A percentile compares a stretch with the other conserved stretches of the same genome.
phyloP scores from a whole-genome alignment of 164 flowering plant species.

The grape (Vitis vinifera) region ASM3070453v1 NC_081806.1:1972001-1972500 shows the following conservation, averaged over 20 bases:
- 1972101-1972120: slow-evolving; percentile 56
- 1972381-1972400: slow-evolving; percentile 21
- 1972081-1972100: slow-evolving; percentile 99
- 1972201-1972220: neutral
- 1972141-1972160: slow-evolving; percentile 2
- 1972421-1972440: neutral
- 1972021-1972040: slow-evolving; percentile 90
- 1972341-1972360: slow-evolving; percentile 87
- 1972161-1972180: neutral
- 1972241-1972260: neutral
- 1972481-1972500: neutral
- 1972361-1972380: slow-evolving; percentile 80
- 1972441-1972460: neutral
- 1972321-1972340: slow-evolving; percentile 93
- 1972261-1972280: neutral
- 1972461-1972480: neutral
- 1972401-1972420: slow-evolving; percentile 2
- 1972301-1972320: slow-evolving; percentile 85
- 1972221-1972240: neutral
- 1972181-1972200: neutral
- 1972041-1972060: slow-evolving; percentile 96
- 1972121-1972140: slow-evolving; percentile 44
- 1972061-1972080: slow-evolving; percentile 99
- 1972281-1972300: slow-evolving; percentile 25
- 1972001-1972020: slow-evolving; percentile 83